phyloP scores from a whole-genome alignment of 768 basidiomycete genomes.

The Kwoniella sp. region DNA sequence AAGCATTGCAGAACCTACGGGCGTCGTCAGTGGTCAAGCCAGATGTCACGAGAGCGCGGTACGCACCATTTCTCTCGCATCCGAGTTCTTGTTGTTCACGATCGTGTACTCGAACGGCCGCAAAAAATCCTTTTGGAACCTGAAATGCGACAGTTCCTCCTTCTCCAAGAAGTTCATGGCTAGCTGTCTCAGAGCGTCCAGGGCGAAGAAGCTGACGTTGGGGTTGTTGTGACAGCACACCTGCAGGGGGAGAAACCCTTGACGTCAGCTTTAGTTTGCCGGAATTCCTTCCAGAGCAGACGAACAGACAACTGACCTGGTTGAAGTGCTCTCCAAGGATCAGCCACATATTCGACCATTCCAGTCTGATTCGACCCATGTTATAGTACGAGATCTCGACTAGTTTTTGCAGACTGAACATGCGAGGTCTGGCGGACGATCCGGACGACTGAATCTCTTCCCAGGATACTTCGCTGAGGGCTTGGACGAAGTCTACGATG shows the following conservation, averaged over 20 bases:
- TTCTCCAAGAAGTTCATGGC: conserved; percentile 99
- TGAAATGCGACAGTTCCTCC: conserved; percentile 95
- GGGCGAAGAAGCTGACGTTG: conserved; percentile 92
- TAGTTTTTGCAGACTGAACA: conserved; percentile 96
- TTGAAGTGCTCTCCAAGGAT: conserved; percentile 99
- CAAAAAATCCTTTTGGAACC: conserved; percentile 98
- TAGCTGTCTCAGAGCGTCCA: conserved; percentile 92
- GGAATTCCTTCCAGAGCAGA: background rate
- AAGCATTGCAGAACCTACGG: conserved; percentile 89
- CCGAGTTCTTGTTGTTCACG: conserved; percentile 92
- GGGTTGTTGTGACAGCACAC: conserved; percentile 98
- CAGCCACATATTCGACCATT: conserved; percentile 98
- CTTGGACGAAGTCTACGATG: conserved; percentile 96
- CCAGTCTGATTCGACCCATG: conserved; percentile 95
- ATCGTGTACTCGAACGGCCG: conserved; percentile 98
- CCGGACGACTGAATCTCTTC: conserved; percentile 98
- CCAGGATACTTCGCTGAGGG: conserved; percentile 96
- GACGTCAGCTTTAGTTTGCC: background rate
- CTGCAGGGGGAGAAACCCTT: conserved; percentile 58
- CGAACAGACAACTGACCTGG: conserved; percentile 65
- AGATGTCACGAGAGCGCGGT: background rate
- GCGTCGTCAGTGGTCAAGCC: background rate
- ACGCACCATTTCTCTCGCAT: conserved; percentile 89
- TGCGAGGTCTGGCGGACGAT: conserved; percentile 84
- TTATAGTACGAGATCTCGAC: conserved; percentile 99